phyloP scores from a whole-genome alignment of 2,329 filamentous ascomycete species.

The Penicillium sp. region DNA sequence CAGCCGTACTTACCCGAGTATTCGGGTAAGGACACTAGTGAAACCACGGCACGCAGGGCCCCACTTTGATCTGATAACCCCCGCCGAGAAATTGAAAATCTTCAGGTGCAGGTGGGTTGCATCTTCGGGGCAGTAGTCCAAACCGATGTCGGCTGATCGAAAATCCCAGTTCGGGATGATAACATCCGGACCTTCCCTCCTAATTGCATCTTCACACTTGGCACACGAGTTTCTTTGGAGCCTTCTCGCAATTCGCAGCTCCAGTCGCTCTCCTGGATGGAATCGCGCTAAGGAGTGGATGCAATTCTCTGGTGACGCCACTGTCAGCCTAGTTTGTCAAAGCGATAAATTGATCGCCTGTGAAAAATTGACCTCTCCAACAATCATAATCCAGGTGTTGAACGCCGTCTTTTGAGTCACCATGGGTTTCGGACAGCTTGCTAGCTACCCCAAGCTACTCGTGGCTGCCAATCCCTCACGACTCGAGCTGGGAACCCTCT shows the following conservation, averaged over 20 bases:
- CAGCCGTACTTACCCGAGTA: background rate
- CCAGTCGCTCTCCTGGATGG: slow-evolving; percentile 6
- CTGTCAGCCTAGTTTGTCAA: background rate
- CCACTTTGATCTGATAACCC: slow-evolving; percentile 13
- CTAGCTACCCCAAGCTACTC: slow-evolving; percentile 36
- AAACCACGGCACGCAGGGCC: background rate
- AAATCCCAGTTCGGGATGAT: slow-evolving; percentile 1
- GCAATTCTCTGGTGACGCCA: slow-evolving; percentile 6
- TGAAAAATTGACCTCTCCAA: slow-evolving; percentile 11
- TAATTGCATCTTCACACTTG: slow-evolving; percentile 4
- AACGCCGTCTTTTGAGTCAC: slow-evolving; percentile 7
- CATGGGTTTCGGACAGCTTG: slow-evolving; percentile 33
- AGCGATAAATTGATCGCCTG: slow-evolving; percentile 6
- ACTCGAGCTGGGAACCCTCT: slow-evolving; percentile 28
- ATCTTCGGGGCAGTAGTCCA: slow-evolving; percentile 8
- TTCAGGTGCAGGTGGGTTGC: slow-evolving; percentile 8
- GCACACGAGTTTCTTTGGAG: background rate
- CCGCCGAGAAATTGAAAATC: slow-evolving; percentile 8
- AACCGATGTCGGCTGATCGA: slow-evolving; percentile 18
- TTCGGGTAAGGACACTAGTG: background rate
- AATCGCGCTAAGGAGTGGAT: slow-evolving; percentile 9
- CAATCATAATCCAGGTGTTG: slow-evolving; percentile 4
- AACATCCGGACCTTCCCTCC: slow-evolving; percentile 5
- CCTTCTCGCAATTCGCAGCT: background rate
- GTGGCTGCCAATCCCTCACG: slow-evolving; percentile 38